Conservation (phyloP, 192 early-diverging fungal genomes). For the Linnemannia zychae region DNA sequence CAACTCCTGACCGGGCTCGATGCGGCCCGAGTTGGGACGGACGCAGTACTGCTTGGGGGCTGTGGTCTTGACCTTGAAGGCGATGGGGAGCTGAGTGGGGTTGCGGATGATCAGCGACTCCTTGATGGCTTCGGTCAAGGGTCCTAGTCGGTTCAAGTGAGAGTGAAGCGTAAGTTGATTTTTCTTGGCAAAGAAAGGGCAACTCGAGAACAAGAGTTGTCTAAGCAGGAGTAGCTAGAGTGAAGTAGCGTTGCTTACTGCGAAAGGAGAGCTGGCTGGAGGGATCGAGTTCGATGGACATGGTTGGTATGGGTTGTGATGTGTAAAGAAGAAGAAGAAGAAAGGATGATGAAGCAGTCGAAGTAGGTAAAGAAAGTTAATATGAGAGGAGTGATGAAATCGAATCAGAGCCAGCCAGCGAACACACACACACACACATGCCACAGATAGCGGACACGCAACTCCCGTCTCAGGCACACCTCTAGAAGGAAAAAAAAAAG, state of each 20-base stretch:
- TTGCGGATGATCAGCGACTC: slow-evolving; percentile 71
- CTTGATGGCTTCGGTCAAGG: slow-evolving; percentile 72
- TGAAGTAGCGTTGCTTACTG: slow-evolving; percentile 65
- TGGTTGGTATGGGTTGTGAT: slow-evolving; percentile 21
- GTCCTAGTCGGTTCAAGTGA: slow-evolving; percentile 59
- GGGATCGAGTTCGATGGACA: slow-evolving; percentile 75
- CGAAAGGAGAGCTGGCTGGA: slow-evolving; percentile 67
- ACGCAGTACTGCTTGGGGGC: slow-evolving; percentile 98
- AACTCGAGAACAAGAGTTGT: not conserved
- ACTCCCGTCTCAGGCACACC: not conserved
- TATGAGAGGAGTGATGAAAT: not conserved
- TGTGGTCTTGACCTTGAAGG: slow-evolving; percentile 99
- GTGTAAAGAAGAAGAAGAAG: not conserved
- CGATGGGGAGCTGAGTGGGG: slow-evolving; percentile 73
- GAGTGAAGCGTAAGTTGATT: not conserved
- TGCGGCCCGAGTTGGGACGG: slow-evolving; percentile 90
- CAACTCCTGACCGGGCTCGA: slow-evolving; percentile 74
- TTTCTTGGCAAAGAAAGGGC: not conserved
- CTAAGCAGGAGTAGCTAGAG: not conserved
- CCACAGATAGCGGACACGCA: not conserved
- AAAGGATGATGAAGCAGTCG: slow-evolving; percentile 5
- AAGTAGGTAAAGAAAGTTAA: not conserved
- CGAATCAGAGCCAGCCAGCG: not conserved
- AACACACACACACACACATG: not conserved
- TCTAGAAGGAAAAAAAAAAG: not conserved